These are phyloP conservation scores for Thelonectria olida DNA, from an alignment of 2,329 filamentous ascomycete genomes.

Conservation along the genomic window DNA sequence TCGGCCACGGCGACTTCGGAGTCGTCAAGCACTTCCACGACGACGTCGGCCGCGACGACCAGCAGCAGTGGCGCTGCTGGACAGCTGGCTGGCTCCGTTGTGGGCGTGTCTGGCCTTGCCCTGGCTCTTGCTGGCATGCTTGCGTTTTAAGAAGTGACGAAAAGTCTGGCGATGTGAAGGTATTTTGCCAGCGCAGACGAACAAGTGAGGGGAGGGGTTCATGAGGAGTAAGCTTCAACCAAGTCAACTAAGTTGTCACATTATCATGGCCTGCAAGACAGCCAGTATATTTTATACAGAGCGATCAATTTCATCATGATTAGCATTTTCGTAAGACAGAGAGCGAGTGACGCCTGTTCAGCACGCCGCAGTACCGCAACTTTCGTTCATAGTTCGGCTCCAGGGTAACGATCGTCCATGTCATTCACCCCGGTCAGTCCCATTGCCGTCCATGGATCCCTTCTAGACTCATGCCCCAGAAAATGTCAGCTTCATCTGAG, in stretches of 20 bases:
- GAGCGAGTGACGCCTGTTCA: too few species aligned
- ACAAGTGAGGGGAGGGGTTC: neutral
- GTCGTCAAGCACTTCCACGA: neutral
- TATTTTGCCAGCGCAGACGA: neutral
- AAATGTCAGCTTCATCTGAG: neutral
- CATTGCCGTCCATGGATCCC: too few species aligned
- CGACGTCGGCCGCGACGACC: neutral
- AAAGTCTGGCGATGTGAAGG: too few species aligned
- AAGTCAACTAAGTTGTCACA: neutral
- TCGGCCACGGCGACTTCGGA: neutral
- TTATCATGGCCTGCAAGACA: neutral
- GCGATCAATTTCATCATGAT: neutral
- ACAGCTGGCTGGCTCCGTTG: neutral
- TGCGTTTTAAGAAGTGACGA: neutral
- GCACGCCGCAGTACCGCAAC: too few species aligned
- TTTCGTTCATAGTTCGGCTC: too few species aligned
- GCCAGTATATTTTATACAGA: neutral
- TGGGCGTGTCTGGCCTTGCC: neutral
- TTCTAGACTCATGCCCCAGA: neutral
- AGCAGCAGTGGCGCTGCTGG: neutral
- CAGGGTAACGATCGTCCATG: neutral
- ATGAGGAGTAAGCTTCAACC: neutral
- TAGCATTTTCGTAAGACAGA: too few species aligned
- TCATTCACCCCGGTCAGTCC: neutral
- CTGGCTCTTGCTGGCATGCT: neutral